phyloP scores from a whole-genome alignment of 2,329 filamentous ascomycete species.

The Cladosporium cucumerinum region DNA sequence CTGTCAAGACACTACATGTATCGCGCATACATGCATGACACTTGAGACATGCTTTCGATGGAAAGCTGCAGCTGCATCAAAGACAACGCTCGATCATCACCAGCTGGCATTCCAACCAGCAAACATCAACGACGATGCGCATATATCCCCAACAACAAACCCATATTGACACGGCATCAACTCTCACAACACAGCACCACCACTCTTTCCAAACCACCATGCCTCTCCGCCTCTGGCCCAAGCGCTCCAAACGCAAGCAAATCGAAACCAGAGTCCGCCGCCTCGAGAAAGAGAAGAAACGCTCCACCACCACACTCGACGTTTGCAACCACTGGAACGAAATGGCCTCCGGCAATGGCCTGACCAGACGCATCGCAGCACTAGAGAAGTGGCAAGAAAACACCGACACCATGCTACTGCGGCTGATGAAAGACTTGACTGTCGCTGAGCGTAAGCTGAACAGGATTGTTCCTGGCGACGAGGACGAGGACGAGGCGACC shows the following conservation, averaged over 20 bases:
- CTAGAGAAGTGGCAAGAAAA: neutral
- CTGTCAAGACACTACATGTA: neutral
- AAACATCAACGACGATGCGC: neutral
- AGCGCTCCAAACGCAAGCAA: neutral
- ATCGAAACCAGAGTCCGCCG: neutral
- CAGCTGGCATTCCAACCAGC: neutral
- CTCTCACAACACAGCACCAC: neutral
- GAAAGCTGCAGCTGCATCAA: neutral
- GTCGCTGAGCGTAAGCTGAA: neutral
- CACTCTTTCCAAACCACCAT: neutral
- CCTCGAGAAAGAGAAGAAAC: neutral
- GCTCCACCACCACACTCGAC: neutral
- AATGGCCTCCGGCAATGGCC: neutral
- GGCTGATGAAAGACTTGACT: neutral
- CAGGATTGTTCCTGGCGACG: neutral
- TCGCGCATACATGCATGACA: neutral
- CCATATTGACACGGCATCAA: neutral
- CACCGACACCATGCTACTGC: neutral
- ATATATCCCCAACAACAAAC: neutral
- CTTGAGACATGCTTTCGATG: neutral
- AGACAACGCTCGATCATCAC: neutral
- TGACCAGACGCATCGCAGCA: neutral
- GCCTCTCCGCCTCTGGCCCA: neutral
- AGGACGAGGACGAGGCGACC: neutral
- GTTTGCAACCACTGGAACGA: neutral